A percentile compares a stretch with the other conserved stretches of the same genome.
Conservation (phyloP, 23 red algal species). For the Gracilaria domingensis region DNA sequence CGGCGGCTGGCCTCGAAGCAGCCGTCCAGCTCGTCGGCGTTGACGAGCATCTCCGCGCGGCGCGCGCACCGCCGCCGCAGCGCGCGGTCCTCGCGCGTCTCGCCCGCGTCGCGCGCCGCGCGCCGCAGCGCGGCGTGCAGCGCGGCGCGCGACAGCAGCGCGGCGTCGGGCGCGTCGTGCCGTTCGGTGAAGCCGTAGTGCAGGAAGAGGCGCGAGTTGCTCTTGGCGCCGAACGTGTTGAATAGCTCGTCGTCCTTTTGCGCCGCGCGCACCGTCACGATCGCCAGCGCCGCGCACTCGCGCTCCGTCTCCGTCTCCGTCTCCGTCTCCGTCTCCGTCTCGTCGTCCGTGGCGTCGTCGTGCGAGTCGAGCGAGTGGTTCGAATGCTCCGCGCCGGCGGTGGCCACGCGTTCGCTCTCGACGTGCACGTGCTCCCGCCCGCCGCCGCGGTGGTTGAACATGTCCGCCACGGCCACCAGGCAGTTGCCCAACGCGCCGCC, state of each 20-base stretch:
- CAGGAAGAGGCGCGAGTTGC: slow-evolving; percentile 12
- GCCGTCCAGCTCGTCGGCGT: too few species aligned
- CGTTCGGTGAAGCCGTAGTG: slow-evolving; percentile 63
- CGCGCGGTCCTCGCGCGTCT: too few species aligned
- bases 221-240: slow-evolving; percentile 54
- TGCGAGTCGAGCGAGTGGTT: too few species aligned
- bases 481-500: slow-evolving; percentile 22
- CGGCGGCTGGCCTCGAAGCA: too few species aligned
- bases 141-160: neutral
- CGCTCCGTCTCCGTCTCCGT: neutral
- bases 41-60: too few species aligned
- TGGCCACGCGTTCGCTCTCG: neutral
- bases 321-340: neutral
- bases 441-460: slow-evolving; percentile 53
- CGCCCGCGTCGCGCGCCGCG: too few species aligned
- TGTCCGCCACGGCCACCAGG: slow-evolving; percentile 53
- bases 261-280: slow-evolving; percentile 31
- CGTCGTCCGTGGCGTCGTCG: neutral
- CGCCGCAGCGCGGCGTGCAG: neutral
- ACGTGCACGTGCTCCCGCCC: slow-evolving; percentile 51
- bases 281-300: neutral
- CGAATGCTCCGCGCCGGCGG: too few species aligned
- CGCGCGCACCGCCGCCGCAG: neutral
- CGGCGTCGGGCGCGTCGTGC: neutral
- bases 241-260: slow-evolving; percentile 22